Evolutionary conservation across 1,139 yeast genomes (phyloP), one percentile per base, ranked within the genome.

Genomic region (Diutina ranongensis): DNA sequence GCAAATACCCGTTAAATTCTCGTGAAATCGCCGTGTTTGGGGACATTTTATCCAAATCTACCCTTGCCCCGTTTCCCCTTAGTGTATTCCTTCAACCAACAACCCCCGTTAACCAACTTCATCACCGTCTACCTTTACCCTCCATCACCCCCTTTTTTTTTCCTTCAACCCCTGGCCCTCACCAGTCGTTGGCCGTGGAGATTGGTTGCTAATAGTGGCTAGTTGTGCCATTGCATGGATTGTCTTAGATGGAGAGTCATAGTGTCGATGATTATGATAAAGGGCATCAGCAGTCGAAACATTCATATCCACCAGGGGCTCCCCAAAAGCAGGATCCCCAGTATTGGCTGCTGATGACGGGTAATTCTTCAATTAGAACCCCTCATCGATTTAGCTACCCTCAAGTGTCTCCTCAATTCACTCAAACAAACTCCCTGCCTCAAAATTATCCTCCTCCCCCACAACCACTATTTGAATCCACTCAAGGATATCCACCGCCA

Each of bases 171-270:
- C 40, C 27, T 12, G 20, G 40, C 28, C 28, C n/a, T n/a, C n/a
- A n/a, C n/a, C n/a, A n/a, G n/a, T n/a, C n/a, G n/a, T 19, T 35
- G 38, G 38, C 22, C 38, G n/a, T 16, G 13, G 27, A 25, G 28
- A 9, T 21, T 15, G 40, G 28, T 35, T 35, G 38, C 28, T 25
- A 25, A 25, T 10, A 5, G 28, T 7, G 28, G 9, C 28, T 25
- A 10, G 28, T 25, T 25, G 28, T 25, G 9, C 28, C 28, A 25
- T 5, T 25, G 28, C 28, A 25, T 25, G 28, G 5, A 25, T 25
- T 25, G 28, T 15, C 40, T 21, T 36, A 21, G 40, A 36, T 36
- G 40, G 40, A 36, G 40, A 25, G 40, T 13, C 40, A 36, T 28
- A 20, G 40, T 28, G 15, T 36, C 40, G 40, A 36, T 15, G 40